Base-by-base conservation (phyloP, 495 filamentous ascomycete species). In the Staphylotrichum tortipilum region DNA sequence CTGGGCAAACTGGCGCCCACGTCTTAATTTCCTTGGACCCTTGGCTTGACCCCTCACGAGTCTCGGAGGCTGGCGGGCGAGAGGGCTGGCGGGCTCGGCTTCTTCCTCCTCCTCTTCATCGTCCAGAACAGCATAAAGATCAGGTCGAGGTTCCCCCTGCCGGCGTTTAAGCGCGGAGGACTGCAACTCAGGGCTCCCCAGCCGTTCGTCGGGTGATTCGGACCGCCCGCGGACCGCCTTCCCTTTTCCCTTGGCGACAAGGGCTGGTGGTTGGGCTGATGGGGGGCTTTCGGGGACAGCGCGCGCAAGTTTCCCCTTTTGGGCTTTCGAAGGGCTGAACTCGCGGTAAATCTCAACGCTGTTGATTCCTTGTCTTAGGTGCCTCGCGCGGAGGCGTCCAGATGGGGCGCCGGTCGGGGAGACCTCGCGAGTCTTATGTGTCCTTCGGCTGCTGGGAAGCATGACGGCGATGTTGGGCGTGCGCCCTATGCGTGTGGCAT, bases 131-230 rank as follows among this genome's bases (percentile, higher is more conserved):
- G 44, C 12, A 9, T 42, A 37, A 24, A 43, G 4, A 7, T 43
- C 39, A 15, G 6, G 2, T 4, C 9, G 0, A 9, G 22, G 31
- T 7, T 37, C 36, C 18, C 38, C 15, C 12, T 24, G 4, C 4
- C 44, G 43, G 29, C 24, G 39, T 19, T 41, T 49, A 12, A 19
- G 7, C 0, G 47, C 37, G 2, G 53, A 55, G 0, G 47, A 50
- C 15, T 47, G 47, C 22, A 50, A 11, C 24, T 50, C 47, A 6
- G 53, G 53, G 26, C 53, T 50, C 0, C 47, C 47, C 2, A 3
- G 30, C 4, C 4, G 1, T 23, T 42, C 8, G 3, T 24, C 26
- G 15, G n/a, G 8, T 7, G 7, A 14, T 5, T 7, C 24, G 10
- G 9, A 29, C 14, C 45, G 3, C 9, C 26, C 26, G 26, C 6